phyloP scores from a whole-genome alignment of 192 early-diverging fungal species.

The Haplosporangium gracile region DNA sequence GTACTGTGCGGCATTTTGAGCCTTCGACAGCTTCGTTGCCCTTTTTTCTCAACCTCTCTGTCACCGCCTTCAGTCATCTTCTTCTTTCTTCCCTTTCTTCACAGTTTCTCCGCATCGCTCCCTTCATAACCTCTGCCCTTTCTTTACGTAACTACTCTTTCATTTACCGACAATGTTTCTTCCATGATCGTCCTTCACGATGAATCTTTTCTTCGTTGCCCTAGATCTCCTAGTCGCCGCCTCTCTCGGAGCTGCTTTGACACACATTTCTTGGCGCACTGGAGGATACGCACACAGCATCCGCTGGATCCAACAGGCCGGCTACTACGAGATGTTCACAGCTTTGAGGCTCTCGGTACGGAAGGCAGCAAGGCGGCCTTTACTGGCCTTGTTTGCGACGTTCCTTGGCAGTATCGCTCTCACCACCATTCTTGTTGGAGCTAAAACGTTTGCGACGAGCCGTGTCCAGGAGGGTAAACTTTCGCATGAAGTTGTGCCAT shows the following conservation, averaged over 20 bases:
- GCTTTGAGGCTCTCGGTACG: neutral
- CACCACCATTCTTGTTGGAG: neutral
- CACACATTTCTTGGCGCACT: neutral
- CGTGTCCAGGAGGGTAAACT: neutral
- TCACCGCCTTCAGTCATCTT: too few species aligned
- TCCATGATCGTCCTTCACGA: neutral
- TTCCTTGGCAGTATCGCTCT: neutral
- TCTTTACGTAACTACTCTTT: too few species aligned
- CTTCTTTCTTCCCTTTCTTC: too few species aligned
- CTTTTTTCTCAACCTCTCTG: too few species aligned
- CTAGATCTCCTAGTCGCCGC: constrained; percentile 10
- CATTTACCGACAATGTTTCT: too few species aligned
- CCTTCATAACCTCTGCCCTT: too few species aligned
- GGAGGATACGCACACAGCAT: constrained; percentile 6
- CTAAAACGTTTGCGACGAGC: neutral
- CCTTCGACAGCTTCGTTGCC: too few species aligned
- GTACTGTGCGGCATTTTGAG: too few species aligned
- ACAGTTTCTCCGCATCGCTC: too few species aligned
- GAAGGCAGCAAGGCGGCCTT: neutral
- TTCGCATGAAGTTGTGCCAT: neutral
- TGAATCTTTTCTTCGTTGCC: neutral
- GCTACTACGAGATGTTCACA: neutral
- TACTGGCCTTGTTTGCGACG: neutral
- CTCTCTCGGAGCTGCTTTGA: neutral
- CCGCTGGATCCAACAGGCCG: constrained; percentile 19